These are phyloP conservation scores for Suhomyces terraborum DNA, from an alignment of 1,139 yeast genomes.

Conservation along the genomic window DNA sequence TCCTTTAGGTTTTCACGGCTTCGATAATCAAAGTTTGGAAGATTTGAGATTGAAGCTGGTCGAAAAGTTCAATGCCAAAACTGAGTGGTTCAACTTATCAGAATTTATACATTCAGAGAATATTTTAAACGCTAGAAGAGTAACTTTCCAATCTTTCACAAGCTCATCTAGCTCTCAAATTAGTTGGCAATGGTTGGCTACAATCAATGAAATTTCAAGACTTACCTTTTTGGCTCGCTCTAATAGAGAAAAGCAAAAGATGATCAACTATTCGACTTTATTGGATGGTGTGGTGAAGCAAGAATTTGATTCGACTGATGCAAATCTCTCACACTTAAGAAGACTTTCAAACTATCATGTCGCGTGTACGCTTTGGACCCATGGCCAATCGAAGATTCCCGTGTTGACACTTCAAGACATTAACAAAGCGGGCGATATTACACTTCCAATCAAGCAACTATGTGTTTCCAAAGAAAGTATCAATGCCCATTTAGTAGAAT, in stretches of 20 bases:
- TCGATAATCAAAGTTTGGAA: not conserved
- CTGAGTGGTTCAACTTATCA: constrained; percentile 42
- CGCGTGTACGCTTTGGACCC: constrained; percentile 62
- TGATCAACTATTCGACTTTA: constrained; percentile 51
- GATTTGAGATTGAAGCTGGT: constrained; percentile 3
- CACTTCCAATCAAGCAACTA: constrained; percentile 24
- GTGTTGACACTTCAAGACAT: constrained; percentile 48
- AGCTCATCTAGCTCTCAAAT: not conserved
- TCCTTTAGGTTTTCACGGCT: constrained; percentile 3
- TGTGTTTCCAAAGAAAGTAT: constrained; percentile 33
- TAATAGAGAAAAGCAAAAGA: constrained; percentile 44
- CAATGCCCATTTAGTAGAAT: constrained; percentile 59
- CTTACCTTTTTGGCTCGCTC: constrained; percentile 44
- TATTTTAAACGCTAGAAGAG: constrained; percentile 42
- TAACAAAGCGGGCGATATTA: constrained; percentile 20
- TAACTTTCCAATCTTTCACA: constrained; percentile 32
- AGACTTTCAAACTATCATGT: constrained; percentile 46
- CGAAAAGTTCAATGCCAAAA: constrained; percentile 15
- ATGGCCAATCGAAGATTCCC: constrained; percentile 55
- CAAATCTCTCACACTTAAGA: constrained; percentile 15
- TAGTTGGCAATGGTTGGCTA: constrained; percentile 26
- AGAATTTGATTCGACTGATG: constrained; percentile 16
- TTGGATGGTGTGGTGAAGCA: constrained; percentile 40
- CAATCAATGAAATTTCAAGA: constrained; percentile 42
- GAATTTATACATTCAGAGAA: constrained; percentile 43